Conservation (phyloP, 1,139 yeast species). For the Candida sp. region DNA sequence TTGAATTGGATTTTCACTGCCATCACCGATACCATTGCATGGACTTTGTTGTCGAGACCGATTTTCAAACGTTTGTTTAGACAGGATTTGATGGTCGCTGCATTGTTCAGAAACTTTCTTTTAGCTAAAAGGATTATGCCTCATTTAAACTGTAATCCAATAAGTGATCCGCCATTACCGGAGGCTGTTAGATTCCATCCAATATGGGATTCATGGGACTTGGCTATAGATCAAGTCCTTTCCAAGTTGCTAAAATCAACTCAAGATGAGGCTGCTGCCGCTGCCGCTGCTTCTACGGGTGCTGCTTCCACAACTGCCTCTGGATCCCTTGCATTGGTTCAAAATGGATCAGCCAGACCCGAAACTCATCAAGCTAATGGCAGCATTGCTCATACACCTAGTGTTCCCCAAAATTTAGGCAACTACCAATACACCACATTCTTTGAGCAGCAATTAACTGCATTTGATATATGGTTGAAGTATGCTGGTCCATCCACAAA, state of each 20-base stretch:
- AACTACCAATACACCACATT: constrained; percentile 89
- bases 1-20: constrained; percentile 98
- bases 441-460: constrained; percentile 95
- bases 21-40: constrained; percentile 96
- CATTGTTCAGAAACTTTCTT: constrained; percentile 88
- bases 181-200: constrained; percentile 81
- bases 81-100: constrained; percentile 97
- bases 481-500: constrained; percentile 81
- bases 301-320: constrained; percentile 12
- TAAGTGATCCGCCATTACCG: constrained; percentile 93
- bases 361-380: constrained; percentile 11
- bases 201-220: constrained; percentile 99
- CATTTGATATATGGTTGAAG: constrained; percentile 95
- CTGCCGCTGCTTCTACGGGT: constrained; percentile 6
- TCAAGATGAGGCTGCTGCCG: constrained; percentile 14
- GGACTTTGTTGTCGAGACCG: constrained; percentile 92
- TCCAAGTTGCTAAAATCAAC: constrained; percentile 60
- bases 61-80: constrained; percentile 89
- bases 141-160: constrained; percentile 90
- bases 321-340: not conserved
- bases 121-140: constrained; percentile 96
- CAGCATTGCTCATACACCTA: constrained; percentile 18
- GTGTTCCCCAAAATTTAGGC: constrained; percentile 32
- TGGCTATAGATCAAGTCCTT: constrained; percentile 94
- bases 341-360: constrained; percentile 1